These are phyloP conservation scores for Orbilia ellipsospora DNA, from an alignment of 2,329 filamentous ascomycete genomes.

Conservation along the genomic window DNA sequence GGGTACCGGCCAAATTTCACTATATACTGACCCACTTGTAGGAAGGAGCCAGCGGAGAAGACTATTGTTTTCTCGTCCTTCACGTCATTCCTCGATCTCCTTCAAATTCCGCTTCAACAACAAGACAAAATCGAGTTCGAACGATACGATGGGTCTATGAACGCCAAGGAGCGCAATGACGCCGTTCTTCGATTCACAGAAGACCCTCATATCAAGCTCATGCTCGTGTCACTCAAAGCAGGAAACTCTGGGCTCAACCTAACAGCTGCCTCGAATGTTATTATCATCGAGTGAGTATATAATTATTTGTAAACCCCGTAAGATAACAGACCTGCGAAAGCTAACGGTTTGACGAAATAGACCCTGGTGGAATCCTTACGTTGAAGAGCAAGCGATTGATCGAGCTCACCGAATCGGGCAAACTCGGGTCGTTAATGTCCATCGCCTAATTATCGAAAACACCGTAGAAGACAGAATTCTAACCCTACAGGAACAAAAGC, in stretches of 20 bases:
- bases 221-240: slow-evolving; percentile 82
- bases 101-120: slow-evolving; percentile 76
- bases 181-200: slow-evolving; percentile 76
- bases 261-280: slow-evolving; percentile 82
- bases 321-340: slow-evolving; percentile 63
- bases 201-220: slow-evolving; percentile 71
- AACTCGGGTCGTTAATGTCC: slow-evolving; percentile 76
- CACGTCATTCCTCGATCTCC: slow-evolving; percentile 79
- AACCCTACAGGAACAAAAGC: slow-evolving; percentile 80
- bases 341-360: slow-evolving; percentile 29
- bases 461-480: slow-evolving; percentile 92
- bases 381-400: slow-evolving; percentile 92
- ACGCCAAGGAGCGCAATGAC: slow-evolving; percentile 72
- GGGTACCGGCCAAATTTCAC: neutral
- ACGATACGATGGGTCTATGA: slow-evolving; percentile 83
- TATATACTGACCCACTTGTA: slow-evolving; percentile 58
- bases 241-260: slow-evolving; percentile 89
- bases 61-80: slow-evolving; percentile 86
- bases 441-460: slow-evolving; percentile 78
- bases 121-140: slow-evolving; percentile 66
- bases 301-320: neutral
- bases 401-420: slow-evolving; percentile 91
- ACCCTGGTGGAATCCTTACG: slow-evolving; percentile 75
- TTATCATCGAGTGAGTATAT: slow-evolving; percentile 75
- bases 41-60: slow-evolving; percentile 70